Conservation (phyloP, 2,329 filamentous ascomycete genomes). For the Hymenoscyphus linearis region DNA sequence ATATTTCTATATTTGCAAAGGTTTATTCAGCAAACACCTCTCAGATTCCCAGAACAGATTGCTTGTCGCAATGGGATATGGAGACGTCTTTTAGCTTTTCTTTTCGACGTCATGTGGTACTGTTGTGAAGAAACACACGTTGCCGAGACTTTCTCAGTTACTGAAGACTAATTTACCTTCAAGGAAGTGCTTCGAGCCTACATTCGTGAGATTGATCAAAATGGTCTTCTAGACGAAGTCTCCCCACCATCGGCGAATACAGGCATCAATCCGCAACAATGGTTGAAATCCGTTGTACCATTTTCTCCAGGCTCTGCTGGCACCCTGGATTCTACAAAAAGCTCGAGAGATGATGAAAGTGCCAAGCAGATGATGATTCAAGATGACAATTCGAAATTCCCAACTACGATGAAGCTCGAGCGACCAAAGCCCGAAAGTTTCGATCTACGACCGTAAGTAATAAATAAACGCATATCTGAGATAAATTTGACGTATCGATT, state of each 20-base stretch:
- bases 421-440: constrained; percentile 20
- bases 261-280: constrained; percentile 21
- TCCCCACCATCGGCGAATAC: constrained; percentile 29
- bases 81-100: not conserved
- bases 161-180: not conserved
- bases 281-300: constrained; percentile 20
- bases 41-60: not conserved
- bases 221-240: constrained; percentile 47
- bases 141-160: not conserved
- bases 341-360: constrained; percentile 14
- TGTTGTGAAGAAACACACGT: not conserved
- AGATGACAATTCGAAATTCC: constrained; percentile 32
- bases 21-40: too few species aligned
- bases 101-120: not conserved
- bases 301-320: constrained; percentile 14
- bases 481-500: not conserved
- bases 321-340: constrained; percentile 22
- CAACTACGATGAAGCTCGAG: constrained; percentile 27
- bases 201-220: constrained; percentile 53
- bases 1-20: too few species aligned
- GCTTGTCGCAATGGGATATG: not conserved
- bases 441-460: not conserved
- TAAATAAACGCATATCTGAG: not conserved
- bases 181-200: constrained; percentile 57
- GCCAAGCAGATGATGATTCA: constrained; percentile 25